These are phyloP conservation scores for Carallia brachiata DNA, from an alignment of 345 rosid species.

Conservation along the genomic window DNA sequence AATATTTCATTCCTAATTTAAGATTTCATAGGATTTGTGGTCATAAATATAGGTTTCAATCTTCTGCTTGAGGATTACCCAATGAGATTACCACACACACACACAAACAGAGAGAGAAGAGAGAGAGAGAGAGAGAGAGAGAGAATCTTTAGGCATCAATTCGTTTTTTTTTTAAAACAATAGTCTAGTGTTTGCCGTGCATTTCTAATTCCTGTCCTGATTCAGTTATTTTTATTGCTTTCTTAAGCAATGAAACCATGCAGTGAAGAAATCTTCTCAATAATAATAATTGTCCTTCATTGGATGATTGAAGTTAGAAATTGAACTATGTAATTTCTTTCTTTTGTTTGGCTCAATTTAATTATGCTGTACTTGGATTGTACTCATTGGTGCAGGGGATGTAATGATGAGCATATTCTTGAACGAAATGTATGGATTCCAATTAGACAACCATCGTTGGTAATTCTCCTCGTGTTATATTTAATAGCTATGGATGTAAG, in stretches of 20 bases:
- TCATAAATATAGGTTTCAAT: not conserved
- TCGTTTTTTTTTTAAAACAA: not conserved
- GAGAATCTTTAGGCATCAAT: not conserved
- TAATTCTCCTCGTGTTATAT: slow-evolving; percentile 27
- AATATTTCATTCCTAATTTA: too few relatives aligned
- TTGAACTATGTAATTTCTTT: not conserved
- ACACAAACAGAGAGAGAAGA: too few relatives aligned
- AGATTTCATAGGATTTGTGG: not conserved
- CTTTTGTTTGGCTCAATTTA: not conserved
- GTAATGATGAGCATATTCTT: slow-evolving; percentile 91
- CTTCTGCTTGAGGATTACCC: not conserved
- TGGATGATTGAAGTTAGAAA: not conserved
- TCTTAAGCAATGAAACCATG: not conserved
- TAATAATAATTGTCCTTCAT: not conserved
- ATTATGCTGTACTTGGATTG: not conserved
- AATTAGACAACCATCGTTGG: slow-evolving; percentile 94
- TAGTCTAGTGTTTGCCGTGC: not conserved
- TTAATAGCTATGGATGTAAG: slow-evolving; percentile 2
- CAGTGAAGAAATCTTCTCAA: not conserved
- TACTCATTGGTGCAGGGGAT: slow-evolving; percentile 57
- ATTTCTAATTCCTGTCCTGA: not conserved
- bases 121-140: too few relatives aligned
- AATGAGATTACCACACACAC: too few relatives aligned
- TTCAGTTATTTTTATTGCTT: not conserved
- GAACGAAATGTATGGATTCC: slow-evolving; percentile 96